A percentile compares a stretch with the other conserved stretches of the same genome.
phyloP scores from a whole-genome alignment of 805 yeast genomes.

The Candida germanica region DNA sequence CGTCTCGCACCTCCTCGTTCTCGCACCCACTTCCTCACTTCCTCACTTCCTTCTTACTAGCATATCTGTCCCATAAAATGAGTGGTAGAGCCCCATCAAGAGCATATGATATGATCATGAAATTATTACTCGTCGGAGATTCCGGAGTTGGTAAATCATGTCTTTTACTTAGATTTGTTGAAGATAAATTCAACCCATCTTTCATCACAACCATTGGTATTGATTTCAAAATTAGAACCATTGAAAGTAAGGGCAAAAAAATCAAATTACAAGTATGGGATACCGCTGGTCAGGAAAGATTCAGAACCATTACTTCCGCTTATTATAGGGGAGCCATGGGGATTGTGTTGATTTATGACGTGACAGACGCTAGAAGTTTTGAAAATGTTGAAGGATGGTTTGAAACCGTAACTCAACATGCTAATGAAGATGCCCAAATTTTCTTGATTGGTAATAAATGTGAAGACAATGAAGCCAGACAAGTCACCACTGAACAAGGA shows the following conservation, averaged over 20 bases:
- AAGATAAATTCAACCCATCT: constrained; percentile 93
- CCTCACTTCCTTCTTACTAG: too few relatives aligned
- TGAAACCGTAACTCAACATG: constrained; percentile 93
- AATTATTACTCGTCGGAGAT: constrained; percentile 90
- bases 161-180: constrained; percentile 86
- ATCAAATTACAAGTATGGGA: constrained; percentile 97
- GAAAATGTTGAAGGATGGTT: constrained; percentile 93
- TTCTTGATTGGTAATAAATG: constrained; percentile 94
- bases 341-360: constrained; percentile 78
- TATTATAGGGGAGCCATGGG: constrained; percentile 91
- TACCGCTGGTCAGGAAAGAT: constrained; percentile 96
- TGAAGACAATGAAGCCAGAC: constrained; percentile 85
- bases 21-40: too few relatives aligned
- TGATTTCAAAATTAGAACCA: constrained; percentile 95
- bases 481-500: constrained; percentile 87
- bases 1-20: too few relatives aligned
- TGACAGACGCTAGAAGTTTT: constrained; percentile 86
- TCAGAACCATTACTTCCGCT: constrained; percentile 91
- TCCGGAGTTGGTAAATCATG: constrained; percentile 89
- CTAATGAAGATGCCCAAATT: constrained; percentile 92
- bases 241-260: constrained; percentile 87
- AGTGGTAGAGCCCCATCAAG: constrained; percentile 64
- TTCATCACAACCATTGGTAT: constrained; percentile 98
- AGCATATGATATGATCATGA: constrained; percentile 86
- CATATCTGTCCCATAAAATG: constrained; percentile 34